Base-by-base conservation (phyloP, 2,329 filamentous ascomycete genomes). In the Ampelomyces quisqualis region DNA sequence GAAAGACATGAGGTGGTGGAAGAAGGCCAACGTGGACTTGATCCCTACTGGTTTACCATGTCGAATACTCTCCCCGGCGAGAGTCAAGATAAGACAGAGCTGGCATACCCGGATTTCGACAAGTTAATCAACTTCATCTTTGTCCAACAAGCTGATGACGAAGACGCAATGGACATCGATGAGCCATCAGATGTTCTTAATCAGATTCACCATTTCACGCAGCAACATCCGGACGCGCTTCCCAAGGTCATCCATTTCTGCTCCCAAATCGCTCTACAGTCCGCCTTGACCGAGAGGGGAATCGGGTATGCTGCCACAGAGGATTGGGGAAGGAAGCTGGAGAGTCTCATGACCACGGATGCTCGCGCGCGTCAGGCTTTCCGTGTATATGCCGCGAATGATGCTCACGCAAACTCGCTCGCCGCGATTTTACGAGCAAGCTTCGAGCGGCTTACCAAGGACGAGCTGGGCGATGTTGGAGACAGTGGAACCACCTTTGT, bases 21-120 rank as follows among this genome's bases (percentile, higher is more conserved):
- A 62, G 91, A 97, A 70, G 93, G 90, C 2, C 84, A 82, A 47
- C 90, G 89, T 65, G 93, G 93, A 1, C 76, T 96, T 3, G 89
- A 95, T 67, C 83, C 84, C 8, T 85, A 86, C 59, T 86, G 82
- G 82, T 84, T 85, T 56, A 71, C 73, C 32, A 78, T 85, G 61
- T 68, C 84, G 9, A 84, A 85, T 17, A 58, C 62, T 20, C 37
- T 57, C 13, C 57, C 59, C 5, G 63, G 62, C 9, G 46, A 36
- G 23, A 49, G 47, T 10, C 22, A 45, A 24, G 53, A 58, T n/a
- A 43, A 55, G 31, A 47, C 34, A 21, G 39, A 47, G 8, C 31
- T 67, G 4, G 29, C 43, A 1, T 67, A 68, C 34, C 76, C 76
- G 5, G 58, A 68, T 9, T 77, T 78, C 47, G 60, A 68, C 23